phyloP scores from a whole-genome alignment of 2,329 filamentous ascomycete genomes.

The Fusarium zealandicum region DNA sequence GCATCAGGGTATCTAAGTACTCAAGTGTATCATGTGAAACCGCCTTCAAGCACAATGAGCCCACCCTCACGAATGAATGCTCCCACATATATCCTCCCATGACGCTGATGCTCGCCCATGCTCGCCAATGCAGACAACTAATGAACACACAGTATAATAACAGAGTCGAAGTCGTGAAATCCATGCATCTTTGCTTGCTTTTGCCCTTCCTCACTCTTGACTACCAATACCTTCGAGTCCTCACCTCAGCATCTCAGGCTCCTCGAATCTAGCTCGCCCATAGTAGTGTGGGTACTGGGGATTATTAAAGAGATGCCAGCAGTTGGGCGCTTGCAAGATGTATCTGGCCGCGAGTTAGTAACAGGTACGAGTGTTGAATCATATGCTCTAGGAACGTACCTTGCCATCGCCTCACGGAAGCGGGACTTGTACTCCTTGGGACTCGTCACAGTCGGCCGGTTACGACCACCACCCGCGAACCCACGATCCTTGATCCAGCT shows the following conservation, averaged over 20 bases:
- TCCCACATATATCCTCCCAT: slow-evolving; percentile 7
- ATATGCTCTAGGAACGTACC: slow-evolving; percentile 62
- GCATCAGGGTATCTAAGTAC: slow-evolving; percentile 11
- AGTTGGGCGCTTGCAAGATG: slow-evolving; percentile 77
- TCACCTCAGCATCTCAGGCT: slow-evolving; percentile 45
- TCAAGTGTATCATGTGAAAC: slow-evolving; percentile 5
- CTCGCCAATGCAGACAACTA: slow-evolving; percentile 10
- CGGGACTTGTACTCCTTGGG: slow-evolving; percentile 97
- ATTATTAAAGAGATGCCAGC: slow-evolving; percentile 73
- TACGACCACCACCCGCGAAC: slow-evolving; percentile 76
- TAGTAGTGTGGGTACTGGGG: slow-evolving; percentile 49
- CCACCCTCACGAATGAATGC: slow-evolving; percentile 17
- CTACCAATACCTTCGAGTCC: background rate
- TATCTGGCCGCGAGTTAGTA: slow-evolving; percentile 55
- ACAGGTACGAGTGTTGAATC: background rate
- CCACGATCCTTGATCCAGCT: slow-evolving; percentile 99
- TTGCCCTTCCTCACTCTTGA: background rate
- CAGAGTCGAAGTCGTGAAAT: slow-evolving; percentile 3
- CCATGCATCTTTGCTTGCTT: background rate
- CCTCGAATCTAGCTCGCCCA: slow-evolving; percentile 50
- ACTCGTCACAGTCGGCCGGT: slow-evolving; percentile 92
- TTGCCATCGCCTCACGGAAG: slow-evolving; percentile 95
- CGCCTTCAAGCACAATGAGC: slow-evolving; percentile 1
- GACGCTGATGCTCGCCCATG: slow-evolving; percentile 28
- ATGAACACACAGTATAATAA: slow-evolving; percentile 8